Evolutionary conservation across 441 rosid genomes (phyloP), one percentile per base, ranked within the genome.

Genomic region (Arabidopsis hybrid): DNA sequence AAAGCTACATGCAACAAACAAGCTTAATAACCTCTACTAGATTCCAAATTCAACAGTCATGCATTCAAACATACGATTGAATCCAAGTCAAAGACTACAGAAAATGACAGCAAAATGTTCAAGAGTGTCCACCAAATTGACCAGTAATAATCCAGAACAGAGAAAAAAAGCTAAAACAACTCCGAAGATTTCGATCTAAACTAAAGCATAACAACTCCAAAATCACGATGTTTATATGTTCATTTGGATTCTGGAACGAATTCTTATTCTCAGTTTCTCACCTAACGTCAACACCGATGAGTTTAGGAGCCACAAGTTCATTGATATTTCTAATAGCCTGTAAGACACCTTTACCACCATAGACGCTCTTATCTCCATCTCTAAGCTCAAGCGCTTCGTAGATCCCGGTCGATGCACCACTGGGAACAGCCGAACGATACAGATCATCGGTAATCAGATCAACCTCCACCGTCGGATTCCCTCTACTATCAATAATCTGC

Each of bases 341-440:
- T 56, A 89, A 85, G 16, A 95, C 99, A 64, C 97, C 97, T 85
- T 94, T 92, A 12, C 97, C 97, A 13, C 97, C 97, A 72, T 88
- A 92, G 3, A 90, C 88, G 45, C 78, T 78, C 75, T 88, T 88
- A 39, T 95, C 96, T 0, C 94, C 97, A 65, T 95, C 97, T 73
- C 97, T 86, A 52, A 95, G 97, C 85, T 92, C 97, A 53, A 92
- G 72, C 10, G 97, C 97, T 80, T 95, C 97, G 49, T 95, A 89
- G 88, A 92, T 89, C 82, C 94, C 97, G 17, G 97, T 95, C 36
- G 99, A 95, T 38, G 97, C 97, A 36, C 97, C 99, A 79, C 99
- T 95, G 1, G 99, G 99, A 36, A 92, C 97, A 9, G 97, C 97
- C 13, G 99, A 94, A 64, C 97, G 88, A 78, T 85, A 90, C 59